These are phyloP conservation scores for Astrocystis sublimbata DNA, from an alignment of 495 filamentous ascomycete genomes.

Conservation along the genomic window DNA sequence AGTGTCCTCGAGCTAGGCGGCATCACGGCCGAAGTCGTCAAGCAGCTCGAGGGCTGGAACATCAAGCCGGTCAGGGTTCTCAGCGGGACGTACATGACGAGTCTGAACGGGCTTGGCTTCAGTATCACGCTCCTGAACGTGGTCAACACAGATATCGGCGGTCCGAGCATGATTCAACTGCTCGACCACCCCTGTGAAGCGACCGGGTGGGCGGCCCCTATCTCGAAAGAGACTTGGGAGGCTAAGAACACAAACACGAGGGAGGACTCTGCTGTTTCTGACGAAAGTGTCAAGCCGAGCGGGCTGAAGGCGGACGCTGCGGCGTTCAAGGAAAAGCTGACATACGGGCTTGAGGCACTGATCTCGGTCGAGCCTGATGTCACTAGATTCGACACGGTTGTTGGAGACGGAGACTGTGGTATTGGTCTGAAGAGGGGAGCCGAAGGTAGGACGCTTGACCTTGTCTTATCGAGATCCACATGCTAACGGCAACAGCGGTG, in stretches of 20 bases:
- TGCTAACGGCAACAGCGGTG: slow-evolving; percentile 53
- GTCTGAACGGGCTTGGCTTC: slow-evolving; percentile 90
- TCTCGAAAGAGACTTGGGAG: slow-evolving; percentile 63
- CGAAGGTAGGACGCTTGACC: slow-evolving; percentile 57
- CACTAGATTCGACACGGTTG: slow-evolving; percentile 86
- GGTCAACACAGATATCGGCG: slow-evolving; percentile 74
- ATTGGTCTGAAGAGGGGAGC: slow-evolving; percentile 87
- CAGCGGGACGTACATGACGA: slow-evolving; percentile 76
- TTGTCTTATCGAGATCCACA: not conserved
- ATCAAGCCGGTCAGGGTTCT: slow-evolving; percentile 72
- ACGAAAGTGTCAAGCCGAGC: slow-evolving; percentile 58
- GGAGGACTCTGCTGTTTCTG: slow-evolving; percentile 40
- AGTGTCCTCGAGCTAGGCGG: slow-evolving; percentile 86
- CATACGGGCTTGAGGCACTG: slow-evolving; percentile 67
- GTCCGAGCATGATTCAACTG: slow-evolving; percentile 80
- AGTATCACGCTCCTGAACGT: slow-evolving; percentile 83
- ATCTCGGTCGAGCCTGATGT: slow-evolving; percentile 80
- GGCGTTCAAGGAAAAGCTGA: slow-evolving; percentile 59
- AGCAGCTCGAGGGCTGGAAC: slow-evolving; percentile 68
- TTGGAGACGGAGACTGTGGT: slow-evolving; percentile 96
- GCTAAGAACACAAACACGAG: slow-evolving; percentile 48
- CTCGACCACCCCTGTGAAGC: slow-evolving; percentile 85
- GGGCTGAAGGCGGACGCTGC: slow-evolving; percentile 67
- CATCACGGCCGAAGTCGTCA: slow-evolving; percentile 83
- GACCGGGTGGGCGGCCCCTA: slow-evolving; percentile 78